A percentile compares a stretch with the other conserved stretches of the same genome.
Evolutionary conservation across 352 stramenopile species (phyloP).

Genomic region (Detonula confervacea): DNA sequence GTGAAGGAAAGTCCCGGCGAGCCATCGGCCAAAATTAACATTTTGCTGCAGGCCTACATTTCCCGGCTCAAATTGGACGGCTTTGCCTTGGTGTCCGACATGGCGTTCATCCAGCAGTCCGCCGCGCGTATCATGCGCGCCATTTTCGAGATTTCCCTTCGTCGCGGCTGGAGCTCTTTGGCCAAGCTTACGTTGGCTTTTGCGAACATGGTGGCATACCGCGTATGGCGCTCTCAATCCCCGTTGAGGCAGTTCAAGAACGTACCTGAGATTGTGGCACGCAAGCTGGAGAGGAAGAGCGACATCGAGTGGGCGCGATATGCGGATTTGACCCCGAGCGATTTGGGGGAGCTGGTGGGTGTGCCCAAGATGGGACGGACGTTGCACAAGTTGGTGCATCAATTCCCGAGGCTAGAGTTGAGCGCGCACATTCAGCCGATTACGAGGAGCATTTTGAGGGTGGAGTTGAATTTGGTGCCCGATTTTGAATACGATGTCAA

Average conservation of each 20-base stretch:
- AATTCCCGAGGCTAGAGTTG: conserved; percentile 97
- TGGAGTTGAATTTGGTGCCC: conserved; percentile 94
- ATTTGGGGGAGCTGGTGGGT: conserved; percentile 97
- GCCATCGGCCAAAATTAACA: conserved; percentile 97
- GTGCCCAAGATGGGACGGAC: conserved; percentile 98
- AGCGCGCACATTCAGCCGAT: conserved; percentile 98
- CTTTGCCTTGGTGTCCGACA: conserved; percentile 98
- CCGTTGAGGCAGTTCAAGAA: conserved; percentile 96
- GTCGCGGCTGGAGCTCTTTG: conserved; percentile 93
- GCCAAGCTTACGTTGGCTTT: conserved; percentile 95
- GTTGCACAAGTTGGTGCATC: conserved; percentile 97
- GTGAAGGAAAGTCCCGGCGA: conserved; percentile 95
- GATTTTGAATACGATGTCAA: conserved; percentile 98
- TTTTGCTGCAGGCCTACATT: conserved; percentile 99
- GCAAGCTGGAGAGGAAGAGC: conserved; percentile 97
- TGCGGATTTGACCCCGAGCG: conserved; percentile 95
- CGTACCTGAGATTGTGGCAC: conserved; percentile 95
- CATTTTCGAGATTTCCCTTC: conserved; percentile 98
- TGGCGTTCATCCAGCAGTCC: conserved; percentile 99
- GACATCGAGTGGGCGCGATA: conserved; percentile 99
- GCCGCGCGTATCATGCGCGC: conserved; percentile 97
- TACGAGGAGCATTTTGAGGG: conserved; percentile 94
- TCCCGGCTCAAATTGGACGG: conserved; percentile 96
- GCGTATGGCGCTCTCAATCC: conserved; percentile 97
- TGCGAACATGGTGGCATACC: conserved; percentile 99